phyloP scores from a whole-genome alignment of 768 basidiomycete genomes.

The Tulasnella sp. region DNA sequence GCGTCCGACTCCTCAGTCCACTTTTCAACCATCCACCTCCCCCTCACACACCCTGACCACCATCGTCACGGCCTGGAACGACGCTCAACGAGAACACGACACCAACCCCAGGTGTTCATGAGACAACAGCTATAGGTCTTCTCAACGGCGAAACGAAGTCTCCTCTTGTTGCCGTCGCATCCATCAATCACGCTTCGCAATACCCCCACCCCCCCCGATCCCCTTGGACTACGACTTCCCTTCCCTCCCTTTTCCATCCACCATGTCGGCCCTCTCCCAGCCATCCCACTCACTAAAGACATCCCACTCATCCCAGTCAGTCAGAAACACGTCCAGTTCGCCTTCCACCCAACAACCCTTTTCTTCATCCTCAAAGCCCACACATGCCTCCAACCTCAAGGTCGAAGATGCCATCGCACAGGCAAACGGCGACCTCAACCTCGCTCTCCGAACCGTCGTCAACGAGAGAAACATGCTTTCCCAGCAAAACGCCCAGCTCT shows the following conservation, averaged over 20 bases:
- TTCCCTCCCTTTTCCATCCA: conserved; percentile 8
- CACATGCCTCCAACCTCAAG: conserved; percentile 39
- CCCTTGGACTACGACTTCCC: not conserved
- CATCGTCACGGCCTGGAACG: not conserved
- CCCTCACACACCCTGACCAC: not conserved
- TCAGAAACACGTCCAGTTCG: not conserved
- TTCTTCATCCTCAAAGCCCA: conserved; percentile 2
- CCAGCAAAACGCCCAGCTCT: conserved; percentile 82
- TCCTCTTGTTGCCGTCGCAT: conserved; percentile 1
- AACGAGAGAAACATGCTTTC: conserved; percentile 76
- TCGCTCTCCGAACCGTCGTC: conserved; percentile 70
- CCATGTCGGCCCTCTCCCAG: conserved; percentile 16
- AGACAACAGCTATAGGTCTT: not conserved
- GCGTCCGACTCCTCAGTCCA: conserved; percentile 4
- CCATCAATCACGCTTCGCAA: conserved; percentile 11
- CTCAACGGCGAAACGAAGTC: not conserved
- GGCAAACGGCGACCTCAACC: conserved; percentile 29
- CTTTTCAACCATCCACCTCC: conserved; percentile 1
- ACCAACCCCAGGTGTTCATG: not conserved
- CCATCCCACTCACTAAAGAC: conserved; percentile 8
- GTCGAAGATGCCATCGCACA: conserved; percentile 47
- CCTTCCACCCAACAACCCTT: not conserved
- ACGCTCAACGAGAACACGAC: not conserved
- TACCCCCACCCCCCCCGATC: not conserved
- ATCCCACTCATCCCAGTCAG: conserved; percentile 3